Percentiles rank a stretch among this genome's conserved stretches.
Evolutionary conservation across 2,329 filamentous ascomycete genomes (phyloP).

Genomic region (Aschersonia sp.): DNA sequence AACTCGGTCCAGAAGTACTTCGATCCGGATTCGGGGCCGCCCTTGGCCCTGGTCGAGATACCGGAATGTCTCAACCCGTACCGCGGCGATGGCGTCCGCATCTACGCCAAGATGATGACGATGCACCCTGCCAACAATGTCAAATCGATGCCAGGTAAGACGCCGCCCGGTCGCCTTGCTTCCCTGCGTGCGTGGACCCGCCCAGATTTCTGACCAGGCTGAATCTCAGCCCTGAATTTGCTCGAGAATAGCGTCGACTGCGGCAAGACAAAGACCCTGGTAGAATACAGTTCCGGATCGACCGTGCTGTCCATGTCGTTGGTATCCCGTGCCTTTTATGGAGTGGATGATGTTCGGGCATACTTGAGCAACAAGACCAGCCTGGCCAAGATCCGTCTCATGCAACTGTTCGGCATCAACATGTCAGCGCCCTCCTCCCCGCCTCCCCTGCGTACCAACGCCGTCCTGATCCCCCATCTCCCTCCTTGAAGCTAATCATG

Average conservation of each 20-base stretch:
- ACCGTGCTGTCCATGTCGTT: conserved; percentile 43
- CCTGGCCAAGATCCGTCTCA: conserved; percentile 13
- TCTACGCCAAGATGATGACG: conserved; percentile 51
- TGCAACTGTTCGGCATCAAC: conserved; percentile 19
- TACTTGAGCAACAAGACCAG: conserved; percentile 32
- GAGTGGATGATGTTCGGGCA: conserved; percentile 26
- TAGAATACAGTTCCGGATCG: conserved; percentile 47
- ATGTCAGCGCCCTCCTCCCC: conserved; percentile 8
- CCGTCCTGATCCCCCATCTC: not conserved
- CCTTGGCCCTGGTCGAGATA: conserved; percentile 44
- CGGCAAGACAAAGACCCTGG: conserved; percentile 33
- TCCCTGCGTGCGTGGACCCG: not conserved
- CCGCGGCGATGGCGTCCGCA: conserved; percentile 39
- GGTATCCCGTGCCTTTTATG: conserved; percentile 17
- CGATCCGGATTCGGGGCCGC: conserved; percentile 40
- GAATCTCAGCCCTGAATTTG: conserved; percentile 24
- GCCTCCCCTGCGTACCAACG: too few relatives aligned
- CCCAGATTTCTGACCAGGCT: not conserved
- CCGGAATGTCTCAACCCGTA: conserved; percentile 41
- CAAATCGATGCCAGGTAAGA: conserved; percentile 36
- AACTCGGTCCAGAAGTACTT: conserved; percentile 42
- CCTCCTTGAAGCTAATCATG: not conserved
- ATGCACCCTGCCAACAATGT: conserved; percentile 47
- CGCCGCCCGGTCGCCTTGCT: not conserved
- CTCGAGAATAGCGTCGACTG: conserved; percentile 27